Base-by-base conservation (phyloP, 306 rosid genomes). In the Adenanthera pavonina region DNA sequence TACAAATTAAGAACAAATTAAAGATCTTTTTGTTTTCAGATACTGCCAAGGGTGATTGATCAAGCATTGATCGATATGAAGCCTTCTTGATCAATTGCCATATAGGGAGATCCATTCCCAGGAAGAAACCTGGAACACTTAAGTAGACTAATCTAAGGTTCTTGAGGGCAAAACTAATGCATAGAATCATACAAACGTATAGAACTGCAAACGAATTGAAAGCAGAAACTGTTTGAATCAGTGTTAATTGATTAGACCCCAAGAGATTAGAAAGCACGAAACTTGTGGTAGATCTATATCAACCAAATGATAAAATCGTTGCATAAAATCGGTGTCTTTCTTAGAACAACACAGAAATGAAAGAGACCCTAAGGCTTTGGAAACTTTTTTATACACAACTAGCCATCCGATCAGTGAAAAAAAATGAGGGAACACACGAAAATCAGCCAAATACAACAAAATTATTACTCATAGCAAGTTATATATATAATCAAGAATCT, bases 181-280 rank as follows among this genome's bases (percentile, higher is more conserved):
- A 74, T 82, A 62, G 80, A 68, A 85, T 78, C 56, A 46, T 43
- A 9, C 56, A 46, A 34, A 9, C 7, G 46, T 20, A 60, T 10
- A 30, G 38, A 60, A 8, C 4, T 14, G n/a, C 68, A 30, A 34
- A 33, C 68, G 33, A 33, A 61, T 61, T 33, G 16, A 33, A 12
- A 61, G 38, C 40, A 11, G 68, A 13, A 34, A 61, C 68, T 61
- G 3, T 12, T 33, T 61, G 11, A 14, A 61, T 61, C 67, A 61
- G 16, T 51, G 40, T 60, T 30, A 60, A 60, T 60, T 30, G 38
- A 60, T 30, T 25, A 60, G 36, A 59, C 25, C 36, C 66, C 57
- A 74, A 65, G 17, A 11, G 57, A 30, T 74, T 20, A 64, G 59
- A 72, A 10, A 61, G 78, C 61, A 71, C 71, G 0, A 47, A 34